phyloP scores from a whole-genome alignment of 441 rosid genomes.

The Erodium trifolium region DNA sequence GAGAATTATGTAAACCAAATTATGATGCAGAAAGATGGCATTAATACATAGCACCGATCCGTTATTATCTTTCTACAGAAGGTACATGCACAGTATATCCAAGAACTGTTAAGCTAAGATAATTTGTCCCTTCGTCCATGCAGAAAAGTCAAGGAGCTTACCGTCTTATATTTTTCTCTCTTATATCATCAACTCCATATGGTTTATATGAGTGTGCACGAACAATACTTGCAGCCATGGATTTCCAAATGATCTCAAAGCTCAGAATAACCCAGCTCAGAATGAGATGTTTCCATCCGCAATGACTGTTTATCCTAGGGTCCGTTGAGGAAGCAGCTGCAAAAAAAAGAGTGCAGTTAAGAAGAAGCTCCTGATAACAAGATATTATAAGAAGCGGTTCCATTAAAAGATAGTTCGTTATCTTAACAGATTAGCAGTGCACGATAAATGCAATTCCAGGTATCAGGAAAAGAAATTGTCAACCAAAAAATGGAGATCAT shows the following conservation, averaged over 20 bases:
- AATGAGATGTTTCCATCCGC: neutral
- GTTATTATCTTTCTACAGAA: neutral
- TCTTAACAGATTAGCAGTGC: neutral
- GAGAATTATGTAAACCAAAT: neutral
- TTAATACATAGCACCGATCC: neutral
- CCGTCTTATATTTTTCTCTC: neutral
- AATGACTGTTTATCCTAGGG: neutral
- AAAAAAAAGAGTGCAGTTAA: neutral
- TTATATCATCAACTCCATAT: neutral
- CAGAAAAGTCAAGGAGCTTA: constrained; percentile 3
- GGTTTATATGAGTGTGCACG: neutral
- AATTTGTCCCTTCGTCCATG: neutral
- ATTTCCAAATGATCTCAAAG: neutral
- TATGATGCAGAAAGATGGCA: constrained; percentile 4
- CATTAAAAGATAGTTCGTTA: neutral
- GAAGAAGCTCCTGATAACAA: neutral
- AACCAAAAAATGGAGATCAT: neutral
- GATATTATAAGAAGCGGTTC: neutral
- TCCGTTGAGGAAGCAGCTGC: neutral
- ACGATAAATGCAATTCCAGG: neutral
- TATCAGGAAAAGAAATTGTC: neutral
- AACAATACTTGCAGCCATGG: neutral
- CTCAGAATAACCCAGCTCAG: neutral
- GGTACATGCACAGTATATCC: neutral
- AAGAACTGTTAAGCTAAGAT: neutral